Base-by-base conservation (phyloP, 2,329 filamentous ascomycete species). In the Exophiala xenobiotica region DNA sequence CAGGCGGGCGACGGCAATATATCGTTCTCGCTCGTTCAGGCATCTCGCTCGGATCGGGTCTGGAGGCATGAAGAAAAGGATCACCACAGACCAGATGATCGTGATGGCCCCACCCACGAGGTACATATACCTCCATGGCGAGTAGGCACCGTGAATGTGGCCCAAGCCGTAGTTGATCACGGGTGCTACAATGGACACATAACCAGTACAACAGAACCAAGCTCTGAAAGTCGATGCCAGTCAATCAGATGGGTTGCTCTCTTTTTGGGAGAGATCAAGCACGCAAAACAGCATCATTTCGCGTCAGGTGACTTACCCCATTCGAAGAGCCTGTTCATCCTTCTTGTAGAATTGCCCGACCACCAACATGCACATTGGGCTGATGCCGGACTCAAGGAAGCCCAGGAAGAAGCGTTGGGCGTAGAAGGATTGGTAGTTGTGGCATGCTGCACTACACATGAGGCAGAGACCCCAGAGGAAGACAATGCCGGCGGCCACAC, bases 361-460 rank as follows among this genome's bases (percentile, higher is more conserved):
- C 4, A 33, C 29, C 3, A 12, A 3, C 29, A 33, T 33, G 3
- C 4, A 33, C 11, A 33, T 33, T 14, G 29, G 29, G 16, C 4
- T 5, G 9, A 33, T 12, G 3, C 29, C 29, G 3, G 29, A 4
- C 11, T 33, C 29, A 5, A 33, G 29, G 4, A 33, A 33, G 29
- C 29, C 29, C 4, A 33, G 29, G 29, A 33, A 33, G 29, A 33
- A 33, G 11, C 29, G 4, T 11, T 33, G 29, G 12, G 29, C 11
- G 9, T 33, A 33, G 29, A 33, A 14, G 26, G 26, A 27, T 12
- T 27, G 26, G n/a, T 80, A 81, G 2, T 73, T 76, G 0, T 78
- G 81, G 1, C 88, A 83, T 0, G 80, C 81, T 0, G 85, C 86
- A 0, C 86, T 88, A 14, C 81, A 72, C 71, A 86, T 83, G 67